Evolutionary conservation across 768 basidiomycete genomes (phyloP), one percentile per base, ranked within the genome.

Genomic region (Russula abietina): DNA sequence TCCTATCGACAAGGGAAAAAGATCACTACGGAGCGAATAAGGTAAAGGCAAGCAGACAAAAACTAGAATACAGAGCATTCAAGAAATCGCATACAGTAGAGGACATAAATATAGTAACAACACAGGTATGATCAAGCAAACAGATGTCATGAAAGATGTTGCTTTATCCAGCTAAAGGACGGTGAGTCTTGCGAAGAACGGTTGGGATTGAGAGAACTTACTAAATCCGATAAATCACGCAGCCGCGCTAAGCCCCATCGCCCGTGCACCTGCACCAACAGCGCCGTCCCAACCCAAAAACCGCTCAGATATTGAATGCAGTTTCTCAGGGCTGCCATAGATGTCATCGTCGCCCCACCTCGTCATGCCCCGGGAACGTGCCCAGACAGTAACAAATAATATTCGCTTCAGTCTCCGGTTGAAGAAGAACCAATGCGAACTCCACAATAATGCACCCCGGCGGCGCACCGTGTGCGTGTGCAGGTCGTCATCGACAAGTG

Each of bases 341-440:
- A 65, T 72, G 48, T 77, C 73, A 46, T 71, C 71, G 65, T 77
- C 70, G 59, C 70, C 74, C 70, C 81, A 82, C 45, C 81, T 75
- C 19, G 77, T 76, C 22, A 83, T 77, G 54, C 83, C 81, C 69
- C 81, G 82, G 36, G 87, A 87, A 49, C 88, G 83, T 8, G 94
- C 92, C 92, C 93, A 97, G 24, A 93, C 86, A 1, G 92, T 89
- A 62, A 97, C 82, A 76, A 96, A 98, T 59, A 98, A 75, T 69
- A 98, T 84, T 24, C 95, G 86, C 77, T 95, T 97, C 75, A 86
- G 77, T 78, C 93, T 95, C 70, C 88, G 83, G 79, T 94, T 96
- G 70, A 93, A 78, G 78, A 98, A 96, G 80, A 98, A 98, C 88
- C 93, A 96, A 73, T 96, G 92, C 12, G 91, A 92, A 38, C 91